phyloP scores from a whole-genome alignment of 495 filamentous ascomycete species.

The Hypoxylon subgilvum region DNA sequence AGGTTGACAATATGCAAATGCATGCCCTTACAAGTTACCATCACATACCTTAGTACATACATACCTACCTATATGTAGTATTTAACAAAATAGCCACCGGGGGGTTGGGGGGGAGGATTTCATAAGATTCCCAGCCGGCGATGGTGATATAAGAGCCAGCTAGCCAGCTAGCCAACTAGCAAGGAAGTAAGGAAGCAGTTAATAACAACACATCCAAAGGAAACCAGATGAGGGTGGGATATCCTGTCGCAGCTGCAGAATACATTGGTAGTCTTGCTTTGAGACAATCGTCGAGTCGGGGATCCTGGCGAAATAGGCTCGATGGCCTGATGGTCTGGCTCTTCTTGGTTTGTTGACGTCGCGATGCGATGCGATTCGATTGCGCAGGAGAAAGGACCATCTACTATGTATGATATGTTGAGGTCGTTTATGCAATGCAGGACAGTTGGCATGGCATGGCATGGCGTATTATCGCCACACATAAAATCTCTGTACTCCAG shows the following conservation, averaged over 20 bases:
- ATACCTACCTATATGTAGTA: too few relatives aligned
- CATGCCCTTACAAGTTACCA: too few relatives aligned
- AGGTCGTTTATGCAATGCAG: conserved; percentile 48
- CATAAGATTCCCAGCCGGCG: conserved; percentile 19
- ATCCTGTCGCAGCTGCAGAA: conserved; percentile 23
- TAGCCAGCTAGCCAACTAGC: neutral
- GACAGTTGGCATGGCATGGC: conserved; percentile 46
- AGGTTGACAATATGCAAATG: too few relatives aligned
- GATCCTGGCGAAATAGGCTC: conserved; percentile 20
- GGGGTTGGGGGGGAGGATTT: neutral
- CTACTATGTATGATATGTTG: conserved; percentile 25
- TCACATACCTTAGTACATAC: too few relatives aligned
- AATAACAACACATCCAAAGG: too few relatives aligned
- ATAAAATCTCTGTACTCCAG: neutral
- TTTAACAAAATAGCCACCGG: too few relatives aligned
- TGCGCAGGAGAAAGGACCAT: too few relatives aligned
- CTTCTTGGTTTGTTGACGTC: too few relatives aligned
- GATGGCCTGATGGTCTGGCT: too few relatives aligned
- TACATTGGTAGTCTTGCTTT: conserved; percentile 5
- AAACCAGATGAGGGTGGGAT: too few relatives aligned
- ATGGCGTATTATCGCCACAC: conserved; percentile 36
- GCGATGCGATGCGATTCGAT: too few relatives aligned
- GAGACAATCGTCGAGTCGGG: conserved; percentile 8
- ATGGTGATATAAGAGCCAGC: neutral
- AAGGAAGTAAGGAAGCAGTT: too few relatives aligned